A percentile compares a stretch with the other conserved stretches of the same genome.
Conservation (phyloP, 2,329 filamentous ascomycete species). For the Sordariomycetes sp. region DNA sequence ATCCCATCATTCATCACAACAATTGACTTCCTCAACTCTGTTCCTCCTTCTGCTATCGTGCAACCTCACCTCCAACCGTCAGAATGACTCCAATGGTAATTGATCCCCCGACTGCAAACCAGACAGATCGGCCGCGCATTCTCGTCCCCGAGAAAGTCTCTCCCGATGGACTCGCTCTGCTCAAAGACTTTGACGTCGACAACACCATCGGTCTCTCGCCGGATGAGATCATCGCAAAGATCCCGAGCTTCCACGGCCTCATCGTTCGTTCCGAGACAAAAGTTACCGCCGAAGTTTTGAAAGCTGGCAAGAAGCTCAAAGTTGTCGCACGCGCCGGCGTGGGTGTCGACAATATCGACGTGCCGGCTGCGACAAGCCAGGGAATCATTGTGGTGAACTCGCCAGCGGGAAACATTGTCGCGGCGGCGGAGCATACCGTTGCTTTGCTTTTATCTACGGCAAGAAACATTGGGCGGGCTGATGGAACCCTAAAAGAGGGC, state of each 20-base stretch:
- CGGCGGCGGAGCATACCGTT: constrained; percentile 71
- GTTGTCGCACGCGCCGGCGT: constrained; percentile 76
- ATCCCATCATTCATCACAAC: too few species aligned
- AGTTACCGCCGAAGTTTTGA: constrained; percentile 60
- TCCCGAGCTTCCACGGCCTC: constrained; percentile 64
- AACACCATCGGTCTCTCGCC: constrained; percentile 52
- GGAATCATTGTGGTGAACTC: constrained; percentile 77
- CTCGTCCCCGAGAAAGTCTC: constrained; percentile 76
- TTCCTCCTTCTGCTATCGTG: too few species aligned
- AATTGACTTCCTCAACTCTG: too few species aligned
- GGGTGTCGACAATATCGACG: constrained; percentile 75
- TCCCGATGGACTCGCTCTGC: constrained; percentile 63
- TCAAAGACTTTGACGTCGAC: constrained; percentile 62
- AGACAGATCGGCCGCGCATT: constrained; percentile 31
- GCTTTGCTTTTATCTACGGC: constrained; percentile 66
- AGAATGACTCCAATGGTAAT: background rate
- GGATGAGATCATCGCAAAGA: constrained; percentile 55
- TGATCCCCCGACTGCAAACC: background rate
- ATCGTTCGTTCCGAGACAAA: constrained; percentile 78
- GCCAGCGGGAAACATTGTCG: constrained; percentile 70
- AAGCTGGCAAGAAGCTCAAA: constrained; percentile 58
- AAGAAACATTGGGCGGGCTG: constrained; percentile 63
- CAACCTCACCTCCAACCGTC: background rate
- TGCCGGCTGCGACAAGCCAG: constrained; percentile 59
- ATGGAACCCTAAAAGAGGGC: constrained; percentile 58